Evolutionary conservation across 495 filamentous ascomycete genomes (phyloP), one percentile per base, ranked within the genome.

Genomic region (Penicillium cataractarum): DNA sequence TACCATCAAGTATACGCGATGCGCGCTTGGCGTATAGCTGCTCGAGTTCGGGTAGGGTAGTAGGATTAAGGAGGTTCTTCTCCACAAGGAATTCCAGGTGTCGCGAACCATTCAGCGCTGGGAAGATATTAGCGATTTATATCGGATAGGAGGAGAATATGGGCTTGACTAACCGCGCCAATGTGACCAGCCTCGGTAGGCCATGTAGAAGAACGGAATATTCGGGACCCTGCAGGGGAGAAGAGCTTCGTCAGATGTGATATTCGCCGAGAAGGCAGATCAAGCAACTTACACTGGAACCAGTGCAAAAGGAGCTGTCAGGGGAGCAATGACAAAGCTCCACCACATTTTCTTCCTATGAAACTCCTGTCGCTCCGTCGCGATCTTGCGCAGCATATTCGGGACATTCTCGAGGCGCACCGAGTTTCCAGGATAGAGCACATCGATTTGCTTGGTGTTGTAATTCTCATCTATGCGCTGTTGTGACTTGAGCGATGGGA

Each of bases 181-280:
- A 75, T 90, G 87, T 57, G 87, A 89, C 76, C 81, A 90, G 63
- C 86, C 86, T 67, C 95, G 83, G 76, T 96, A 99, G 2, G 82
- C 84, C 19, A 97, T 80, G 71, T 98, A 99, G 80, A 98, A 97
- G 80, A 98, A 98, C 26, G 95, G 95, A n/a, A 99, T 81, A 71
- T 97, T 97, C 8, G 93, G 93, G 63, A 97, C 80, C 48, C 93
- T 97, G 60, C 15, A 57, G 6, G 7, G 10, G n/a, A 21, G 26
- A 24, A 37, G 33, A 57, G 27, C 17, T 13, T 49, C 19, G 26
- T 73, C 65, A 66, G 65, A 46, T 60, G 17, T 6, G 6, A 9
- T 29, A 52, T 48, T 35, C 33, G 37, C n/a, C 29, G 26, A 49
- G 26, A 3, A 35, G 8, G 17, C 1, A 33, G 21, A 19, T 19